Evolutionary conservation across 2,329 filamentous ascomycete genomes (phyloP), one percentile per base, ranked within the genome.

Genomic region (Penicillium sp.): DNA sequence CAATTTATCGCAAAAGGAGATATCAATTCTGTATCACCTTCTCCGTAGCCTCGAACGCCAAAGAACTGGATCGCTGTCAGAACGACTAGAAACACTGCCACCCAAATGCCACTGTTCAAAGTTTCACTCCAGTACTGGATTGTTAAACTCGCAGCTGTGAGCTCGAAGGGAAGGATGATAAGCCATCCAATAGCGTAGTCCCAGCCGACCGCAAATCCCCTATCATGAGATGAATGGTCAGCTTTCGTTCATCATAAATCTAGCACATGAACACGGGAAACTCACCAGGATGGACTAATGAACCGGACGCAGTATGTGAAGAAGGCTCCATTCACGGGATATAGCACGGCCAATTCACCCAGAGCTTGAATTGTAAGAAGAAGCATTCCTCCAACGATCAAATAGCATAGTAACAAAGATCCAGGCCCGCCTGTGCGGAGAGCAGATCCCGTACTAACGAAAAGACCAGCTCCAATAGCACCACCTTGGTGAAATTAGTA

Each of bases 171-270:
- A 27, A 96, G 74, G 0, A 93, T 86, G 42, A 90, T 84, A 2
- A 94, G 82, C 91, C 92, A 96, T 74, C 92, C 88, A 63, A 96
- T 75, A 6, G 89, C 90, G 71, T 96, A 94, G 54, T 78, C 74
- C 77, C 76, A 78, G 17, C 76, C 77, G 69, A 78, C 75, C 25
- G 76, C 76, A 51, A 79, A 78, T 2, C 76, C 77, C 76, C 81
- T 69, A 23, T 52, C 19, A 6, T 45, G 13, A 17, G 33, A 6
- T 9, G 6, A 50, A 9, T 9, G 31, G 33, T 52, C 13, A 33
- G 42, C 37, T 4, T 38, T 13, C 48, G 23, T 6, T 19, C 15
- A 4, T 15, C 21, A 27, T n/a, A 3, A 31, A 19, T 19, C 3
- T 7, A 17, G 33, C n/a, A 33, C 35, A 41, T 19, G 12, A 47